Evolutionary conservation across 2,329 filamentous ascomycete genomes (phyloP), one percentile per base, ranked within the genome.

Genomic region (Fusarium temperatum): DNA sequence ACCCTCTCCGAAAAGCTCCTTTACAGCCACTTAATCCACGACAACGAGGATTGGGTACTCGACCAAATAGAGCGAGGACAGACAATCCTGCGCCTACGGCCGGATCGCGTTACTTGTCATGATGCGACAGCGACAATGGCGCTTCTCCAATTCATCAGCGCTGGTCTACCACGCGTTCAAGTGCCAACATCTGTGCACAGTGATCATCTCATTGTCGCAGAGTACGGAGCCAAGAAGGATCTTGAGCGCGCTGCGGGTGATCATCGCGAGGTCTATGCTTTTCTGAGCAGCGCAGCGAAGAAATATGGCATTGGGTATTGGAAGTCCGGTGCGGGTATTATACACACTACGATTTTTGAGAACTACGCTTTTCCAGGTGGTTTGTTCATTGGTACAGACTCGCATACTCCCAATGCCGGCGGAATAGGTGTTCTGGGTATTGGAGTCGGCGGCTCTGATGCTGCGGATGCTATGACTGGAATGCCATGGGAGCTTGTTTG

Each of bases 301-400:
- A 86, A 85, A 68, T 87, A 87, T 32, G 83, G 84, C 2, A 86
- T 87, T 55, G 81, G 80, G 2, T 83, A 80, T 48, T 83, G 81
- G 81, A 82, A 82, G 32, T 77, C 80, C 20, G 80, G 79, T 5
- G 81, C 81, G 1, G 81, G 81, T 7, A 82, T 83, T 20, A 82
- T 84, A 26, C 83, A 84, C 69, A 81, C 78, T 1, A 83, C 81
- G 1, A 80, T 84, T 24, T 82, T 84, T 44, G 83, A 84, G 67
- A 83, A 84, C 57, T 84, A 84, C 57, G 80, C 77, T 20, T 80
- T 80, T 15, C 81, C 81, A 3, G 81, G 82, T 6, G 81, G 81
- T 3, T 47, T 83, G 1, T 79, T 83, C 10, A 81, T 82, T 28
- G 81, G 81, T 1, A 83, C 81, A 6, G 81, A 83, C 56, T 83